phyloP scores from a whole-genome alignment of 2,329 filamentous ascomycete species.

The Zymoseptoria ardabiliae region DNA sequence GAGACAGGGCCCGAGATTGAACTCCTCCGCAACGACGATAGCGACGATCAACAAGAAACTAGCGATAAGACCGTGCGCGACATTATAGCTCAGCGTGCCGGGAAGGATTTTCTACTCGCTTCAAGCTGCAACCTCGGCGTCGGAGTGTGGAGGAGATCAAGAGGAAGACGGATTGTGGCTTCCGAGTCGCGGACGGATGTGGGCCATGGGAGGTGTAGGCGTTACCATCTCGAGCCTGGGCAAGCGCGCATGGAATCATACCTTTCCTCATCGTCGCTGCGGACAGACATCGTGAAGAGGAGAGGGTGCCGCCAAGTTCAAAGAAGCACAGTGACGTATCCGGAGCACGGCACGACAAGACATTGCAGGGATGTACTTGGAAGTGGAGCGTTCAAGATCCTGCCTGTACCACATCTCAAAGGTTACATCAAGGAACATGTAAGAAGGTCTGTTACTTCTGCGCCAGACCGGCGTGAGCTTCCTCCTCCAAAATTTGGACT shows the following conservation, averaged over 20 bases:
- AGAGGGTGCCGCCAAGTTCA: too few species aligned
- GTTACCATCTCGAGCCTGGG: neutral
- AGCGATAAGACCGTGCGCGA: conserved; percentile 35
- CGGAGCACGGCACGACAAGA: too few species aligned
- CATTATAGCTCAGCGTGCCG: conserved; percentile 73
- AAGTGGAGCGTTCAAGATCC: neutral
- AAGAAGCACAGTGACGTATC: too few species aligned
- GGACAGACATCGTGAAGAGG: too few species aligned
- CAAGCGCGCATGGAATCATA: too few species aligned
- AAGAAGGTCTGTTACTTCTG: neutral
- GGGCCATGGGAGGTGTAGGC: conserved; percentile 8
- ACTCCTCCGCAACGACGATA: conserved; percentile 68
- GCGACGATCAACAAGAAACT: conserved; percentile 56
- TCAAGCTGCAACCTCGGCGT: neutral
- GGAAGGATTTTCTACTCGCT: conserved; percentile 42
- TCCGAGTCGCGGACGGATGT: conserved; percentile 7
- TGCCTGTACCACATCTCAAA: neutral
- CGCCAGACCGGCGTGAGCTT: neutral
- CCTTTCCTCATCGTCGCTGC: too few species aligned
- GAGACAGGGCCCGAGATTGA: conserved; percentile 65
- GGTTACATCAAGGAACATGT: neutral
- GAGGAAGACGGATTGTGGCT: conserved; percentile 6
- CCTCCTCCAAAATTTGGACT: neutral
- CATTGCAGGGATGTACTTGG: neutral
- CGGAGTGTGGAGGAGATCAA: conserved; percentile 8